Evolutionary conservation across 176 grass and related monocot species (phyloP).

Genomic region (Carex cristatella): DNA sequence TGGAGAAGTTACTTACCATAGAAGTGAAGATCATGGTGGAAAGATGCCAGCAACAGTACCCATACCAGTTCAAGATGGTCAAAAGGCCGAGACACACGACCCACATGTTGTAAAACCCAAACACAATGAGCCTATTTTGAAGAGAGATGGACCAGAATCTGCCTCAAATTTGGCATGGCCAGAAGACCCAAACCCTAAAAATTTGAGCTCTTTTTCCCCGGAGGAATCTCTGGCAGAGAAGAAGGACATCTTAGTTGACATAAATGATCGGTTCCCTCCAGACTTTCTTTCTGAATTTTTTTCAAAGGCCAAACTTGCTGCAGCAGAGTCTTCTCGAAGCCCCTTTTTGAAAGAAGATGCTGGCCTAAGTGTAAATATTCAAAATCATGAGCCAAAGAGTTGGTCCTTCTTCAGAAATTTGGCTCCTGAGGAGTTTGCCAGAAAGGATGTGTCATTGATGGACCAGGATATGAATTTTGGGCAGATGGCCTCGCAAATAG

Average conservation of each 20-base stretch:
- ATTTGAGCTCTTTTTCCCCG: slow-evolving; percentile 22
- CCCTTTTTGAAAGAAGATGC: slow-evolving; percentile 56
- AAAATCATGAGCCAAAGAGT: slow-evolving; percentile 68
- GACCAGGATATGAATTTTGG: slow-evolving; percentile 61
- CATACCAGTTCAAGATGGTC: slow-evolving; percentile 35
- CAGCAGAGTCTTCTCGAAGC: slow-evolving; percentile 52
- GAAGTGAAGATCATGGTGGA: slow-evolving; percentile 23
- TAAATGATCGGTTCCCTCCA: slow-evolving; percentile 54
- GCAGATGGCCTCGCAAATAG: slow-evolving; percentile 40
- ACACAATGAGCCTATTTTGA: not conserved
- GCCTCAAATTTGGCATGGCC: not conserved
- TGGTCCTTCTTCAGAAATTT: slow-evolving; percentile 99
- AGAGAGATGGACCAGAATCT: slow-evolving; percentile 11
- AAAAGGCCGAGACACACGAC: slow-evolving; percentile 24
- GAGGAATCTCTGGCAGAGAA: slow-evolving; percentile 43
- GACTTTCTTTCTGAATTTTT: slow-evolving; percentile 96
- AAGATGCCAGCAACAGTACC: slow-evolving; percentile 28
- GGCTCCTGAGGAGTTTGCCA: slow-evolving; percentile 64
- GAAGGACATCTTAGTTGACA: slow-evolving; percentile 49
- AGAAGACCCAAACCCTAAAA: slow-evolving; percentile 1
- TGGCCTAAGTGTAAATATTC: slow-evolving; percentile 74
- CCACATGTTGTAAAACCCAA: not conserved
- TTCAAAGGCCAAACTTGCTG: slow-evolving; percentile 52
- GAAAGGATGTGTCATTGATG: slow-evolving; percentile 52
- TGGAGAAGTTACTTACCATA: slow-evolving; percentile 29